A percentile compares a stretch with the other conserved stretches of the same genome.
These are phyloP conservation scores for Lentinus brumalis DNA, from an alignment of 768 basidiomycete species.

Conservation along the genomic window DNA sequence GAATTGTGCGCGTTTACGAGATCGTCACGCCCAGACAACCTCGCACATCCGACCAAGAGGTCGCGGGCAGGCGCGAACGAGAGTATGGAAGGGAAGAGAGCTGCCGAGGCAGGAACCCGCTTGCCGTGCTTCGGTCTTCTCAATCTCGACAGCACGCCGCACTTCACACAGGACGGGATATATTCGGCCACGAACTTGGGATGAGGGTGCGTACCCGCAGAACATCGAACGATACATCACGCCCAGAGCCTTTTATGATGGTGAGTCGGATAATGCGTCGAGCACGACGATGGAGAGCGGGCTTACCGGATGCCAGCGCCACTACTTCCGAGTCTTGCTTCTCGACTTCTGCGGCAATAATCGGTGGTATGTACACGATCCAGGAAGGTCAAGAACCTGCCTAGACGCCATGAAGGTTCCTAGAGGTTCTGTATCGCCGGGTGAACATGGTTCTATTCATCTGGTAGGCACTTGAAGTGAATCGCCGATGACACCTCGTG, in stretches of 20 bases:
- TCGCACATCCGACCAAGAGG: too few species aligned
- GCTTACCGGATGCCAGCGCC: conserved; percentile 81
- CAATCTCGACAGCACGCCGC: too few species aligned
- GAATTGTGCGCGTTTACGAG: neutral
- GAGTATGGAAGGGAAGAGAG: too few species aligned
- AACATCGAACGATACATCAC: neutral
- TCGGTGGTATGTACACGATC: conserved; percentile 70
- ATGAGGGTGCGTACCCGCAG: too few species aligned
- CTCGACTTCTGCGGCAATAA: conserved; percentile 79
- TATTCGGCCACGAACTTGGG: too few species aligned
- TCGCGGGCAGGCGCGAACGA: too few species aligned
- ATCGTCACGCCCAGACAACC: neutral
- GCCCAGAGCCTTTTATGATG: conserved; percentile 26
- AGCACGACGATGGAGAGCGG: neutral
- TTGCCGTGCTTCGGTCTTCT: too few species aligned
- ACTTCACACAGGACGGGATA: too few species aligned
- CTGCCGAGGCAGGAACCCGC: too few species aligned
- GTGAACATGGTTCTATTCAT: conserved; percentile 82
- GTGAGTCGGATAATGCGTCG: neutral
- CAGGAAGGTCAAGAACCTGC: conserved; percentile 83
- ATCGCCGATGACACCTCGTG: conserved; percentile 94
- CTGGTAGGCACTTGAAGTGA: conserved; percentile 76
- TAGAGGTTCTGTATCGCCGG: conserved; percentile 81
- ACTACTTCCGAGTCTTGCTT: conserved; percentile 70
- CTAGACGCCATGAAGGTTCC: conserved; percentile 80